Base-by-base conservation (phyloP, 1,284 basidiomycete species). In the Marasmius oreades region DNA sequence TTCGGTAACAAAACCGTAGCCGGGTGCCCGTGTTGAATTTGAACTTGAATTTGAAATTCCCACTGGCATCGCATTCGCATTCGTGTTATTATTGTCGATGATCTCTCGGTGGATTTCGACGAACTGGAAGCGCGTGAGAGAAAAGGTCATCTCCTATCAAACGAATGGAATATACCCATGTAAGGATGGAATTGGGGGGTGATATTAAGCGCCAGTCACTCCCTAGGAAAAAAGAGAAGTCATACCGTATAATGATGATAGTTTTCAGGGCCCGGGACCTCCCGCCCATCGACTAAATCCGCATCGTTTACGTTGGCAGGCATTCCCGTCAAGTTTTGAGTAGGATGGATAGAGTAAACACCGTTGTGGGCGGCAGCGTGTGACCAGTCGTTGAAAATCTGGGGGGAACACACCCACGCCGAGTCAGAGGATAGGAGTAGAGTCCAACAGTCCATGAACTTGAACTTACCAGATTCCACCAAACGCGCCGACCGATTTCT, bases 331-430 rank as follows among this genome's bases (percentile, higher is more conserved):
- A 64, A 62, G 42, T 66, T 66, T 45, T 66, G 64, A 12, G 57
- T 59, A 8, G 64, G 64, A 47, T 66, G 64, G 4, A 66, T 55
- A 1, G 63, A 57, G 45, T 66, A 66, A 14, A 62, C 59, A 18
- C 63, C 63, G 45, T 64, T 60, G 33, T 66, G 64, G 6, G 64
- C 64, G 12, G 62, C 63, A 11, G 64, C 64, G 55, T 66, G 62
- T 3, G 64, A 66, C 64, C 64, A 66, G 50, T 66, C 64, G 44
- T 62, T 61, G 52, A 63, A 66, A 10, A 66, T 62, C 64, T 66
- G 12, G 14, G 39, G 14, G 6, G 20, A 42, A 18, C 8, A 16
- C 10, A 42, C 16, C 20, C 8, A 42, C 6, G 5, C 7, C 20
- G 7, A 5, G 5, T 7, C 7, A 16, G 20, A 16, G 3, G 20